phyloP scores from a whole-genome alignment of 2,329 filamentous ascomycete species.

The Apiospora saccharicola region DNA sequence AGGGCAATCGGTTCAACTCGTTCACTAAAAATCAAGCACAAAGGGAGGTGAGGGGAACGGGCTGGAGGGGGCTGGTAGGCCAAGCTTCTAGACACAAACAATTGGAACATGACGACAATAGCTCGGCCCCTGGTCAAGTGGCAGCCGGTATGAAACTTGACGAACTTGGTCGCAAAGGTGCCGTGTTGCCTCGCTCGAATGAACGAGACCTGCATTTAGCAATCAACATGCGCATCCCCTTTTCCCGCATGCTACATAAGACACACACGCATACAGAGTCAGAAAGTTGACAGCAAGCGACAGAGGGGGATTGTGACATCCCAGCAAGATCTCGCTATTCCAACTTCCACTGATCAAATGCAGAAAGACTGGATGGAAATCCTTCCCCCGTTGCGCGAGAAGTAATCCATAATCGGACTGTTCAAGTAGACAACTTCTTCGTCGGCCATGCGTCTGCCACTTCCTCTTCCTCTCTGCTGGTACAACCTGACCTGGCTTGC shows the following conservation, averaged over 20 bases:
- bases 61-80: constrained; percentile 5
- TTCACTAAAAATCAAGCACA: background rate
- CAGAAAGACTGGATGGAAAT: constrained; percentile 1
- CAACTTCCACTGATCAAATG: background rate
- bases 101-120: constrained; percentile 19
- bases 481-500: background rate
- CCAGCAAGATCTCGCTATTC: background rate
- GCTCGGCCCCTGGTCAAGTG: constrained; percentile 11
- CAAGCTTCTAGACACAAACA: constrained; percentile 2
- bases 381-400: background rate
- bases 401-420: background rate
- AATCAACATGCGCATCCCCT: background rate
- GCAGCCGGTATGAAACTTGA: constrained; percentile 20
- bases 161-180: constrained; percentile 11
- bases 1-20: background rate
- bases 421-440: background rate
- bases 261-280: background rate
- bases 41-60: background rate
- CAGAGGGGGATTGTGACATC: background rate
- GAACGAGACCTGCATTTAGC: constrained; percentile 19
- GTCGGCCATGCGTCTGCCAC: background rate
- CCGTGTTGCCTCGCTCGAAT: background rate
- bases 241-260: constrained; percentile 4
- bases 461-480: background rate
- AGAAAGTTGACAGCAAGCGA: background rate